Evolutionary conservation across 371 early-diverging fungal species (phyloP), one percentile per base, ranked within the genome.

Genomic region (Circinella umbellata): DNA sequence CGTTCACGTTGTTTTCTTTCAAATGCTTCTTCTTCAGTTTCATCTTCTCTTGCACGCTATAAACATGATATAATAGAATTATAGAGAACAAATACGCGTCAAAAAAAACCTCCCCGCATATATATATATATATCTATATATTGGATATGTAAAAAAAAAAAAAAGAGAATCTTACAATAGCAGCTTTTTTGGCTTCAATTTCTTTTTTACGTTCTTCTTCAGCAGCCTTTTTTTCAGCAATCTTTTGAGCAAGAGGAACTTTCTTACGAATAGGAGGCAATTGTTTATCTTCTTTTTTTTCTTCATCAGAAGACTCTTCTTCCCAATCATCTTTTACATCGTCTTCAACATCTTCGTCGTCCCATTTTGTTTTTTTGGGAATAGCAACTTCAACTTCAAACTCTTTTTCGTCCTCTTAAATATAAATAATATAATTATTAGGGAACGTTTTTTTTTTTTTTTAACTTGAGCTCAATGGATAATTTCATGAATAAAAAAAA

Each of bases 271-370:
- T 76, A 65, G 85, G 80, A 6, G 86, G 80, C 20, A 79, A 63
- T 35, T 75, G 63, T 51, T 78, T 70, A 59, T 83, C 73, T 34
- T 64, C 61, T 72, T 90, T 77, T 20, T 88, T 86, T 65, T 93
- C 90, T 35, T 89, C 91, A 46, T 89, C 90, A n/a, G 87, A 84
- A 8, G 51, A 57, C 27, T 57, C 57, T 42, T 88, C 86, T 63
- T 95, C 94, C 93, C 92, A 94, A 42, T 86, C 81, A 59, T 90
- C 93, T 81, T 91, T 82, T 42, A 85, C 87, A 64, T 90, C 88
- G 17, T 93, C 94, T 36, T 91, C 91, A 6, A 77, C 91, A 71
- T 94, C 95, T 69, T 96, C 96, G 73, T 94, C 95, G 59, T 91
- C 93, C 94, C 95, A 95, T 64, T 84, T 75, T 73, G 86, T 85